Evolutionary conservation across 2,329 filamentous ascomycete species (phyloP).

Genomic region (Aureobasidium sp.): DNA sequence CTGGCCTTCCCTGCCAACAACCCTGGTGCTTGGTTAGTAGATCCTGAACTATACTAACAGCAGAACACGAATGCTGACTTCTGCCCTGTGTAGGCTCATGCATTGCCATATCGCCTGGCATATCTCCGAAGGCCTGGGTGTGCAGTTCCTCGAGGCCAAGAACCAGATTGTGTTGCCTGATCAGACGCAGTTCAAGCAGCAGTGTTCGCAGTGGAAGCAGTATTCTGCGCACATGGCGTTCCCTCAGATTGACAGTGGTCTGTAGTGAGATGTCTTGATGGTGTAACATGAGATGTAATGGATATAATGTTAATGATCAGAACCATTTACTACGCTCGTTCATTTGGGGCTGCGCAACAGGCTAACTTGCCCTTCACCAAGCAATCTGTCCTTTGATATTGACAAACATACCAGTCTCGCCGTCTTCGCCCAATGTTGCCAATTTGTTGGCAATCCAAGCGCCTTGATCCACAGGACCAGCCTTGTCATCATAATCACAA

Average conservation of each 20-base stretch:
- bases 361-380: background rate
- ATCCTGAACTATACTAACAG: too few relatives aligned
- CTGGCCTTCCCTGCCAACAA: slow-evolving; percentile 48
- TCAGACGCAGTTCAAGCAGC: slow-evolving; percentile 23
- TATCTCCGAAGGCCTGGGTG: slow-evolving; percentile 50
- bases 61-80: too few relatives aligned
- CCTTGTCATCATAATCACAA: background rate
- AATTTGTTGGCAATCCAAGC: background rate
- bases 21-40: slow-evolving; percentile 42
- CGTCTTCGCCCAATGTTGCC: background rate
- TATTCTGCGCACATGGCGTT: slow-evolving; percentile 30
- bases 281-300: background rate
- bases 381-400: background rate
- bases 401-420: background rate
- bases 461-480: background rate
- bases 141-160: slow-evolving; percentile 47
- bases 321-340: background rate
- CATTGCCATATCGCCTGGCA: slow-evolving; percentile 53
- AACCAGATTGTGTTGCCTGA: slow-evolving; percentile 27
- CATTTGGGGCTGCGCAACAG: background rate
- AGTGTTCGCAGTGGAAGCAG: slow-evolving; percentile 30
- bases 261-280: slow-evolving; percentile 21
- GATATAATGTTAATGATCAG: background rate
- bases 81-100: slow-evolving; percentile 32
- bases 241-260: slow-evolving; percentile 34